phyloP scores from a whole-genome alignment of 208 protist species.

The Lotmaria passim region DNA sequence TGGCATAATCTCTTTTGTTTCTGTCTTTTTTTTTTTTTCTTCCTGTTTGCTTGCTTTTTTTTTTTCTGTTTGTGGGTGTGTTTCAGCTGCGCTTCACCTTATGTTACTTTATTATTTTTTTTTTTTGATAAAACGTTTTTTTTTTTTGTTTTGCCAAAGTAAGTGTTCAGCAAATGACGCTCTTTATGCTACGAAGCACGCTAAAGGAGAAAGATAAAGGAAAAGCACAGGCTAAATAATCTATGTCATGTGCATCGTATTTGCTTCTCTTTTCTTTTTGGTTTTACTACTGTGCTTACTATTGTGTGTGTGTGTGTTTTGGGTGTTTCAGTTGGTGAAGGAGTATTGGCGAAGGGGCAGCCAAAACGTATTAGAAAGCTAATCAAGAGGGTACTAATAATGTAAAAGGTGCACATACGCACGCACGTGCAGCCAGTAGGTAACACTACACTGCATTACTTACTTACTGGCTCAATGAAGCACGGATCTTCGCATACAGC shows the following conservation, averaged over 20 bases:
- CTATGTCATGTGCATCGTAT: not conserved
- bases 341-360: too few relatives aligned
- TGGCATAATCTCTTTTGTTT: not conserved
- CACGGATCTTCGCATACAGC: not conserved
- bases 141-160: not conserved
- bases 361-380: too few relatives aligned
- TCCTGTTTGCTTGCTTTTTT: not conserved
- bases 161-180: not conserved
- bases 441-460: too few relatives aligned
- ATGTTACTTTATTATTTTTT: conserved; percentile 15
- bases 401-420: too few relatives aligned
- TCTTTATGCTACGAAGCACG: too few relatives aligned
- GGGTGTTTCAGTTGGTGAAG: not conserved
- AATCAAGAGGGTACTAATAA: too few relatives aligned
- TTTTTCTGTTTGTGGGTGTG: not conserved
- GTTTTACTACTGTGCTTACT: not conserved
- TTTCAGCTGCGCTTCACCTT: too few relatives aligned
- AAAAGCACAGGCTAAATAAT: not conserved
- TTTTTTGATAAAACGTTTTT: conserved; percentile 15
- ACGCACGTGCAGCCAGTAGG: too few relatives aligned
- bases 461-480: not conserved
- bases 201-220: not conserved
- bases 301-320: not conserved
- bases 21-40: not conserved
- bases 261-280: not conserved